phyloP scores from a whole-genome alignment of 345 rosid species.

The Salix udensis region DNA sequence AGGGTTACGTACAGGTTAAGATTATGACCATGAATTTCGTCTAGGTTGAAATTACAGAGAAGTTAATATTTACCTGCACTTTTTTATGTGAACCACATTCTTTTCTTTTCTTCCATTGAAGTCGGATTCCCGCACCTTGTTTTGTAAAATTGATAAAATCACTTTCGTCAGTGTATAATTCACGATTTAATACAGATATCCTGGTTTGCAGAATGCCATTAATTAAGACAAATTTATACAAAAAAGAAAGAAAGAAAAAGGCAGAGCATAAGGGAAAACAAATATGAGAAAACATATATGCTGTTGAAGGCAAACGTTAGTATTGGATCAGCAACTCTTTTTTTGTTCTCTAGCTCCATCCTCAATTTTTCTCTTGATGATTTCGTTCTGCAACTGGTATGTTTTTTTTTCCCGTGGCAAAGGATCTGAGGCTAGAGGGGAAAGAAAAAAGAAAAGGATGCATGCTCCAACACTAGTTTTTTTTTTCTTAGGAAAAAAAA shows the following conservation, averaged over 20 bases:
- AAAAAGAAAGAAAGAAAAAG: background rate
- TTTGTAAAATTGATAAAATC: constrained; percentile 2
- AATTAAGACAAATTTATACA: background rate
- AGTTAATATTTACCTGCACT: constrained; percentile 68
- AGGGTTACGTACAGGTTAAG: no score
- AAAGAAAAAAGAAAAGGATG: background rate
- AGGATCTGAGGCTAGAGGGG: background rate
- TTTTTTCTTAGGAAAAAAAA: background rate
- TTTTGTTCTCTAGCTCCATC: background rate
- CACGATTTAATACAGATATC: background rate
- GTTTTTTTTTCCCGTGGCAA: background rate
- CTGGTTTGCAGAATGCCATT: background rate
- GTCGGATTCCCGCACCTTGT: constrained; percentile 74
- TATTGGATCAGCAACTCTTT: background rate
- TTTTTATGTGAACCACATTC: constrained; percentile 73
- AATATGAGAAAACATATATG: background rate
- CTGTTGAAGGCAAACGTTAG: background rate
- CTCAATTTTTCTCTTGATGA: background rate
- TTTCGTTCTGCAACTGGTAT: background rate
- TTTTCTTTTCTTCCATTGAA: constrained; percentile 66
- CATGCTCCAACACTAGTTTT: background rate
- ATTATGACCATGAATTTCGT: background rate
- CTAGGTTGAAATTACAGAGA: constrained; percentile 5
- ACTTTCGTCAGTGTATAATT: background rate
- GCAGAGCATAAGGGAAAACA: background rate